A percentile compares a stretch with the other conserved stretches of the same genome.
Conservation (phyloP, 495 filamentous ascomycete species). For the Lepidopterella palustris region DNA sequence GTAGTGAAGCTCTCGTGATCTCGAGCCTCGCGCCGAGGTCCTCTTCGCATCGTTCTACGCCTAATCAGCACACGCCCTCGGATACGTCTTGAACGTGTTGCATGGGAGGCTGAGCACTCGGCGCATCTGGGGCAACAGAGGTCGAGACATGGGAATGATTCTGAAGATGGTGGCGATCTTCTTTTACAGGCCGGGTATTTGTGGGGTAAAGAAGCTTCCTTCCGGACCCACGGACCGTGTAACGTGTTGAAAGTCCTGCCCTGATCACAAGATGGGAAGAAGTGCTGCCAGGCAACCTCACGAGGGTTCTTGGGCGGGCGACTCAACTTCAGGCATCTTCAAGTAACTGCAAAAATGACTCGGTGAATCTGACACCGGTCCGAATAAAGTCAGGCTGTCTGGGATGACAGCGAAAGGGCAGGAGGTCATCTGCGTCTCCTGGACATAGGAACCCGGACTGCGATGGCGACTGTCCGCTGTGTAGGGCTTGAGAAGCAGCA, state of each 20-base stretch:
- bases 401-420: neutral
- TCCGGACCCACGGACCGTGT: slow-evolving; percentile 23
- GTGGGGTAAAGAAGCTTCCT: slow-evolving; percentile 12
- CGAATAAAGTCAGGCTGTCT: neutral
- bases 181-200: slow-evolving; percentile 17
- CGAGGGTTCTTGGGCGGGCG: neutral
- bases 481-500: slow-evolving; percentile 3
- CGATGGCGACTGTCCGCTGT: slow-evolving; percentile 18
- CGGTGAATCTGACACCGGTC: neutral
- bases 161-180: neutral
- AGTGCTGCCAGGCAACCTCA: slow-evolving; percentile 4
- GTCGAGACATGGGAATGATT: neutral
- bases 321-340: neutral
- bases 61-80: neutral
- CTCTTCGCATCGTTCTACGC: neutral
- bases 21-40: neutral
- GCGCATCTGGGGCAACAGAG: neutral
- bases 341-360: neutral
- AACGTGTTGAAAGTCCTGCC: slow-evolving; percentile 5
- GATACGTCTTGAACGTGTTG: neutral
- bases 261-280: slow-evolving; percentile 13
- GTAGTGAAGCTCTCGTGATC: neutral
- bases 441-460: slow-evolving; percentile 11
- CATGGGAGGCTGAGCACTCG: neutral
- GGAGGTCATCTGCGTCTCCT: slow-evolving; percentile 9